Evolutionary conservation across 306 rosid species (phyloP), one percentile per base, ranked within the genome.

Genomic region (Canavalia ensiformis): DNA sequence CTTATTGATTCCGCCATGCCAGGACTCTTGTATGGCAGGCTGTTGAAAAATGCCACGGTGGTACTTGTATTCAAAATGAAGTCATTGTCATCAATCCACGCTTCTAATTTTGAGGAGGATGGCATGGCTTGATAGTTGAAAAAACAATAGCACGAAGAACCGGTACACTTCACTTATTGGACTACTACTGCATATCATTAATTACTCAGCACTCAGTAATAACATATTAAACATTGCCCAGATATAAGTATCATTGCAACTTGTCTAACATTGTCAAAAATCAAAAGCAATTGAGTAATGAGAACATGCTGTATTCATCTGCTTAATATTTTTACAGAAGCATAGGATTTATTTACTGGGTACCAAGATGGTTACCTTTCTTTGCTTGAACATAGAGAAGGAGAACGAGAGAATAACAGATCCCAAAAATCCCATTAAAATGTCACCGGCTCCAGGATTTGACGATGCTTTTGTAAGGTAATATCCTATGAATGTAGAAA

Each of bases 331-430:
- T 31, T 72, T 45, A 42, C 31, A 5, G 76, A 49, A 46, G 71
- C 57, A 58, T 49, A 65, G 42, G 60, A 68, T 50, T 69, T 29
- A 68, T 8, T n/a, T 42, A 50, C 18, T 35, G 65, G 75, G 69
- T 75, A 70, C 39, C 55, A 76, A 63, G 56, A 44, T 75, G 55
- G 58, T 54, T 90, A 95, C 98, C 99, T 91, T 93, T 84, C 94
- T 91, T 88, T 95, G 99, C 82, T 91, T 91, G 86, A 93, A 95
- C 98, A 95, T 95, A 42, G 98, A 95, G 90, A 95, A 95, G 81
- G 99, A 91, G 84, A 95, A 95, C 54, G 99, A 95, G 82, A 95
- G 98, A 84, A 95, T 95, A 42, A 93, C 98, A 80, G 98, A 89
- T 58, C 97, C 99, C 89, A 95, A 86, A 90, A 95, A 95, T 82